These are phyloP conservation scores for Osmozyma mogii DNA, from an alignment of 805 yeast genomes.

Conservation along the genomic window DNA sequence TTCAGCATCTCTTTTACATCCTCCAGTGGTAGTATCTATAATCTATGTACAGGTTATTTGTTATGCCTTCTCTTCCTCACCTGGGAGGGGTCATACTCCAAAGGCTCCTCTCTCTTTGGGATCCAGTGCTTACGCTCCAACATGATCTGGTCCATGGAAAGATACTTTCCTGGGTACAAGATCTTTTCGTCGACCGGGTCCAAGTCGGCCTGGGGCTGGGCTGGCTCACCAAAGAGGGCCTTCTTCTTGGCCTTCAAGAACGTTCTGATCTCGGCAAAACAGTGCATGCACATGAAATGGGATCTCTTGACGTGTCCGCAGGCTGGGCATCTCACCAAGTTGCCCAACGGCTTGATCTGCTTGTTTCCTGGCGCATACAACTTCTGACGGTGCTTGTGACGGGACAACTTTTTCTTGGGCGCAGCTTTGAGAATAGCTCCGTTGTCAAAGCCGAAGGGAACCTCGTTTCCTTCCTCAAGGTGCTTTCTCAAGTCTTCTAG, in stretches of 20 bases:
- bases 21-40: not conserved
- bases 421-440: constrained; percentile 76
- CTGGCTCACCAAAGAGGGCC: constrained; percentile 20
- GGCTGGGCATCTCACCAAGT: constrained; percentile 86
- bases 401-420: constrained; percentile 90
- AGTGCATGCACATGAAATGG: constrained; percentile 87
- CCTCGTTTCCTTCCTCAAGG: constrained; percentile 25
- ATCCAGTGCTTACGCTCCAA: constrained; percentile 36
- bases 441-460: constrained; percentile 44
- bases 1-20: too few species aligned
- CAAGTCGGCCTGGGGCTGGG: constrained; percentile 35
- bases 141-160: constrained; percentile 23
- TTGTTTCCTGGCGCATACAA: constrained; percentile 77
- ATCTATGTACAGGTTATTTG: constrained; percentile 4
- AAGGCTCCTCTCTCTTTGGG: constrained; percentile 36
- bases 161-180: constrained; percentile 66
- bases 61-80: constrained; percentile 11
- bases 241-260: constrained; percentile 54
- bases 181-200: constrained; percentile 56
- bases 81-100: constrained; percentile 24
- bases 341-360: constrained; percentile 66
- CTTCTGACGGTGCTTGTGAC: constrained; percentile 76
- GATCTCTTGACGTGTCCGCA: constrained; percentile 91
- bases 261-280: constrained; percentile 73
- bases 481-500: constrained; percentile 32